Evolutionary conservation across 2,329 filamentous ascomycete species (phyloP).

Genomic region (Exophiala calicioides): DNA sequence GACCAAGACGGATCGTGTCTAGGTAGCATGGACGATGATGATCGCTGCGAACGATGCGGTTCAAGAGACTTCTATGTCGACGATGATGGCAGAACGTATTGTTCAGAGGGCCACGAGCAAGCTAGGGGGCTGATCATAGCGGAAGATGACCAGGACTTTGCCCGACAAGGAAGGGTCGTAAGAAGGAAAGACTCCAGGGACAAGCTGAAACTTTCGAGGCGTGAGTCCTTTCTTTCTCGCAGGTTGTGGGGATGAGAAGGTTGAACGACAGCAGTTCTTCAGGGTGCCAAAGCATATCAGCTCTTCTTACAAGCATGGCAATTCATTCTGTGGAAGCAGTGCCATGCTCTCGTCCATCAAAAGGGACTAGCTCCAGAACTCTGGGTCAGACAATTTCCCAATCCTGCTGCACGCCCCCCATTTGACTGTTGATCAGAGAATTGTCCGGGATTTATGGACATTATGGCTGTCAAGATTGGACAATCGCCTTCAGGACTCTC

Average conservation of each 20-base stretch:
- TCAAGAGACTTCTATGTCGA: conserved; percentile 24
- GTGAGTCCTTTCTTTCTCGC: conserved; percentile 36
- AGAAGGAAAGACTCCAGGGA: conserved; percentile 57
- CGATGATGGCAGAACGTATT: conserved; percentile 27
- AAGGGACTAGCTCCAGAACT: conserved; percentile 70
- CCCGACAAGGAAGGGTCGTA: conserved; percentile 55
- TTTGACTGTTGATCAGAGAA: conserved; percentile 39
- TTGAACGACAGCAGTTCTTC: too few species aligned
- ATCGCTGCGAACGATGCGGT: conserved; percentile 25
- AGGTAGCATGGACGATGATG: conserved; percentile 21
- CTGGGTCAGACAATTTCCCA: conserved; percentile 54
- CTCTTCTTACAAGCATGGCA: conserved; percentile 85
- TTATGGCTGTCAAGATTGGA: conserved; percentile 64
- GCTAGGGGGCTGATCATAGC: conserved; percentile 17
- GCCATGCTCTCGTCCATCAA: conserved; percentile 68
- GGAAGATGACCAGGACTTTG: conserved; percentile 29
- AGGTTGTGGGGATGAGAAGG: conserved; percentile 4
- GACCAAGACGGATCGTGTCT: not conserved
- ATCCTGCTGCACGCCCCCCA: not conserved
- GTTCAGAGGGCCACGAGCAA: conserved; percentile 29
- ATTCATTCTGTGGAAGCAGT: conserved; percentile 78
- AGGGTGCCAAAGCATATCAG: conserved; percentile 69
- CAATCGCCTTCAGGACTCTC: conserved; percentile 29
- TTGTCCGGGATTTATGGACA: conserved; percentile 84
- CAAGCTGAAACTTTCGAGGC: conserved; percentile 54